Percentiles rank a stretch among this genome's conserved stretches.
Conservation (phyloP, 768 basidiomycete genomes). For the Serendipita indica region DNA sequence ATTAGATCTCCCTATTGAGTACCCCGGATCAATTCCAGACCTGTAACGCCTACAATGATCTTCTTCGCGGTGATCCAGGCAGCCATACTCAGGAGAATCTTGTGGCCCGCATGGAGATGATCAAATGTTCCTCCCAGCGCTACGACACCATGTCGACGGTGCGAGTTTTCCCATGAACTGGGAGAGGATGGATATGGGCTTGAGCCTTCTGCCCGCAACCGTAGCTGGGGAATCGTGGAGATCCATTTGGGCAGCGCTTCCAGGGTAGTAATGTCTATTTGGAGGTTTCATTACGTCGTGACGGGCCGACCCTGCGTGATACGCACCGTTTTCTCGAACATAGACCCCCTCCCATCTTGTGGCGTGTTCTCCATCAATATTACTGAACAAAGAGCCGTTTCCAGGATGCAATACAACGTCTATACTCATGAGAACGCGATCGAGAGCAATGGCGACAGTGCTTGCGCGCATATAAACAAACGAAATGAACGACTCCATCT, state of each 20-base stretch:
- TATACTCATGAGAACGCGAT: constrained; percentile 59
- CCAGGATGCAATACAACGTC: constrained; percentile 59
- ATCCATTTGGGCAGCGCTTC: neutral
- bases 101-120: constrained; percentile 93
- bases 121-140: constrained; percentile 94
- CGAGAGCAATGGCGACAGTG: constrained; percentile 48
- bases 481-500: constrained; percentile 62
- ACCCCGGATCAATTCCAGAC: constrained; percentile 24
- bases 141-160: constrained; percentile 32
- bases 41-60: constrained; percentile 81
- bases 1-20: constrained; percentile 16
- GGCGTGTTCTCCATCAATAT: constrained; percentile 23
- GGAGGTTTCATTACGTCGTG: constrained; percentile 2
- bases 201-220: neutral
- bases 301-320: neutral
- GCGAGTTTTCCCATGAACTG: neutral
- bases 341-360: constrained; percentile 31
- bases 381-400: constrained; percentile 28
- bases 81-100: constrained; percentile 87
- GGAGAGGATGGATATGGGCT: constrained; percentile 27
- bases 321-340: neutral
- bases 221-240: neutral
- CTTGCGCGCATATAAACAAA: constrained; percentile 80
- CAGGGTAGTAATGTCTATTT: neutral
- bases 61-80: constrained; percentile 67